Evolutionary conservation across 164 flowering plant genomes (phyloP), one percentile per base, ranked within the genome.

Genomic region (Buxus sempervirens): DNA sequence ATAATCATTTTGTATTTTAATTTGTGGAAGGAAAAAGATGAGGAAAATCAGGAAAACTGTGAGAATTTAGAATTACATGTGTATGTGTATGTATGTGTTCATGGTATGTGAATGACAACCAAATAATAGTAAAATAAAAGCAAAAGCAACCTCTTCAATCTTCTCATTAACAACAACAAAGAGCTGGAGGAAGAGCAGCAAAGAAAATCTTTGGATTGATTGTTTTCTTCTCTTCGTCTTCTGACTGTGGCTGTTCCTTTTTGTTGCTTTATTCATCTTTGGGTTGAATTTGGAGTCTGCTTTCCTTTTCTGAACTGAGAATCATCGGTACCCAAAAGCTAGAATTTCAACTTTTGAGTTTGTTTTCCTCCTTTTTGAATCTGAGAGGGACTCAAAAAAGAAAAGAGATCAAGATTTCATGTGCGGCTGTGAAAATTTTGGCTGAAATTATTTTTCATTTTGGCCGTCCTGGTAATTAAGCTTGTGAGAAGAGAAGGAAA

Each of bases 161-260:
- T 57, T 70, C 51, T 66, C 63, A 38, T 72, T 54, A 60, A 15
- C 53, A 60, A 56, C 54, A 67, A 23, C 56, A 75, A 36, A 24
- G 41, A 70, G 57, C 53, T 54, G 67, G 21, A 48, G 67, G 21
- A 48, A 41, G 60, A 54, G 57, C 55, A 42, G 63, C 18, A 72
- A 70, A 54, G 42, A 27, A 42, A 64, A 69, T 59, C 62, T 68
- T 63, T 64, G 60, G 61, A 57, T 65, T 70, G 63, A 67, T 70
- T 75, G 69, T 74, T 62, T 68, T 65, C 71, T 76, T 71, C 68
- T 74, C 70, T 67, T 72, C 53, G 63, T 58, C 61, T 64, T 60
- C 64, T 73, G 77, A 72, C 63, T 73, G 62, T 67, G 55, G 70
- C 73, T 70, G 77, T 77, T 73, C 25, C 68, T 64, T n/a, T 74